phyloP scores from a whole-genome alignment of 2,329 filamentous ascomycete species.

The Metarhizium album region DNA sequence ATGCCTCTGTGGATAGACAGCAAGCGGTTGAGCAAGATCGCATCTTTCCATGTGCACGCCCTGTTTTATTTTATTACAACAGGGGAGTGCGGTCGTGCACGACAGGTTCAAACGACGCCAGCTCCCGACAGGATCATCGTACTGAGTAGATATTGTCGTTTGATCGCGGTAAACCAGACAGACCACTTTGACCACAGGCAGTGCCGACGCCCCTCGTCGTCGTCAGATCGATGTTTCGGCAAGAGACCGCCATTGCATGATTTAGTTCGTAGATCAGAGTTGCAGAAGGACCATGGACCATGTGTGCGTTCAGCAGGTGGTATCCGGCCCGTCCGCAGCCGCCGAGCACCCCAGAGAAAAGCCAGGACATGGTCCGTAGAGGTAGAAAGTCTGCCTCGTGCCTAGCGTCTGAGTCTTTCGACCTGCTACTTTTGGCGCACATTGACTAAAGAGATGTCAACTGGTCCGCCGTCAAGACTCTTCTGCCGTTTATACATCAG shows the following conservation, averaged over 20 bases:
- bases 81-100: neutral
- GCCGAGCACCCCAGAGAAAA: neutral
- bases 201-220: too few relatives aligned
- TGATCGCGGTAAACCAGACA: neutral
- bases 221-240: neutral
- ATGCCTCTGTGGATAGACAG: neutral
- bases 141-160: neutral
- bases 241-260: neutral
- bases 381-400: neutral
- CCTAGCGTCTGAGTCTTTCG: neutral
- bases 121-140: neutral
- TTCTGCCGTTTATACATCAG: neutral
- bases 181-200: neutral
- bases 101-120: neutral
- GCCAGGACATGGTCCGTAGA: neutral
- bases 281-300: neutral
- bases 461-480: neutral
- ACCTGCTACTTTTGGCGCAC: neutral
- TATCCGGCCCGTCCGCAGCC: constrained; percentile 1
- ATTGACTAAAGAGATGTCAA: neutral
- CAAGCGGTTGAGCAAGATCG: neutral
- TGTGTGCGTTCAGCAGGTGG: constrained; percentile 1
- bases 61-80: too few relatives aligned
- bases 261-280: neutral
- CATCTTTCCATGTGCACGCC: neutral